Base-by-base conservation (phyloP, 2,329 filamentous ascomycete species). In the Sporothrix globosa region DNA sequence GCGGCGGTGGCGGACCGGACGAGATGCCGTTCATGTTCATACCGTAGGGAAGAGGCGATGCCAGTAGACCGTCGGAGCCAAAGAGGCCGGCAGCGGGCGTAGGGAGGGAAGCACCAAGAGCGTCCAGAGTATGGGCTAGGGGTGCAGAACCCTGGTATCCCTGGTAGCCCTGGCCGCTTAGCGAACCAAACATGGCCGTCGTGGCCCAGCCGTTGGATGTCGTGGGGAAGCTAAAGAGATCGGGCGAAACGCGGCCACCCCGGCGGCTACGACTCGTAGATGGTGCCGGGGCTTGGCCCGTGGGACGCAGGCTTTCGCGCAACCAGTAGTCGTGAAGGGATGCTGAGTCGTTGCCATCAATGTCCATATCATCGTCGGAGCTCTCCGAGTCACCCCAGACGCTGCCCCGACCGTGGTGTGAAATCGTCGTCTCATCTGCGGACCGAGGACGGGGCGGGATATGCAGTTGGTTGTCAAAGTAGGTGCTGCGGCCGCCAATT, bases 291-390 rank as follows among this genome's bases (percentile, higher is more conserved):
- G 66, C 71, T n/a, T 74, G 72, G 9, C 76, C 75, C 0, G 77
- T 76, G 1, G 83, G 81, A 61, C 84, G 84, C 44, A 82, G 77
- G 68, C 84, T 85, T 75, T 87, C 85, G 7, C 82, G 82, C 78
- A 88, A 82, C 86, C 86, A 89, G 30, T 86, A 85, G 69, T 88
- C 87, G 5, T 85, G 81, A 71, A 82, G 85, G 0, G 84, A 86
- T 0, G 82, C 79, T 1, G 84, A 86, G 39, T 82, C 80, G n/a
- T 79, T 80, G 19, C 83, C 81, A 24, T 79, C 79, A 9, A 79
- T 81, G 81, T 74, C 72, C 70, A 72, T 67, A 21, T 74, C 73
- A 4, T 79, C 78, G 48, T 80, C 78, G 1, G 78, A 73, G 61
- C 81, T 83, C 13, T 83, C 82, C 4, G 79, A 81, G 46, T 83